Conservation (phyloP, 169 alveolate species). For the Cryptosporidium felis region DNA sequence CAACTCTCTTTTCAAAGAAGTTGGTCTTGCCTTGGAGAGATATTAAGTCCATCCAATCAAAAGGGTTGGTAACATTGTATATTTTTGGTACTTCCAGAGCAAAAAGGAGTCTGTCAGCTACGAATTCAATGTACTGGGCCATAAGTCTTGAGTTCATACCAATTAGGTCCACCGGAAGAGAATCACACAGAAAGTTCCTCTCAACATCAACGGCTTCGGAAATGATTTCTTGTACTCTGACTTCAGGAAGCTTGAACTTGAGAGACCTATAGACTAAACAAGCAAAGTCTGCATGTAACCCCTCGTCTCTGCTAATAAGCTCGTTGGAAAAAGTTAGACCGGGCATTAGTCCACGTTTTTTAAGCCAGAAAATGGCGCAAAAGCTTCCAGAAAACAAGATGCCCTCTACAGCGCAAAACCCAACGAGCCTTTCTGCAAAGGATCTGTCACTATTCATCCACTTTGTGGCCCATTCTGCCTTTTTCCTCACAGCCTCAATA, state of each 20-base stretch:
- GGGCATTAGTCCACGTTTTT: slow-evolving; percentile 96
- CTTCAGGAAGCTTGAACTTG: slow-evolving; percentile 87
- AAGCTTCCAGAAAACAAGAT: slow-evolving; percentile 96
- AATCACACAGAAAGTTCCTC: slow-evolving; percentile 93
- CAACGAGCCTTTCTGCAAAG: slow-evolving; percentile 95
- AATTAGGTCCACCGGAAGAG: slow-evolving; percentile 96
- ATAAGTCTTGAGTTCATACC: slow-evolving; percentile 97
- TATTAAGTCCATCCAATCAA: slow-evolving; percentile 99
- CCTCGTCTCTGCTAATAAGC: slow-evolving; percentile 98
- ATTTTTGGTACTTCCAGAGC: slow-evolving; percentile 92
- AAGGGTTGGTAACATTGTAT: slow-evolving; percentile 93
- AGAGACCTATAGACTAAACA: slow-evolving; percentile 93
- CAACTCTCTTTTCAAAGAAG: slow-evolving; percentile 98
- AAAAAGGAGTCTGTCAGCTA: slow-evolving; percentile 95
- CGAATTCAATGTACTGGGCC: slow-evolving; percentile 96
- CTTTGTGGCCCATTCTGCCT: slow-evolving; percentile 97
- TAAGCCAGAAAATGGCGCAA: slow-evolving; percentile 99
- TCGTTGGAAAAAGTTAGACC: slow-evolving; percentile 96
- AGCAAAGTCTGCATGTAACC: slow-evolving; percentile 98
- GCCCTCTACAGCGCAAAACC: slow-evolving; percentile 93
- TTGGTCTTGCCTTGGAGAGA: slow-evolving; percentile 98
- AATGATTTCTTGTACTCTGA: slow-evolving; percentile 91
- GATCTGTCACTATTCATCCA: slow-evolving; percentile 94
- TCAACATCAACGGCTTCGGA: slow-evolving; percentile 97
- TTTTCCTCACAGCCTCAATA: slow-evolving; percentile 90